A percentile compares a stretch with the other conserved stretches of the same genome.
Evolutionary conservation across 2,329 filamentous ascomycete genomes (phyloP).

Genomic region (Penicillium brevicompactum): DNA sequence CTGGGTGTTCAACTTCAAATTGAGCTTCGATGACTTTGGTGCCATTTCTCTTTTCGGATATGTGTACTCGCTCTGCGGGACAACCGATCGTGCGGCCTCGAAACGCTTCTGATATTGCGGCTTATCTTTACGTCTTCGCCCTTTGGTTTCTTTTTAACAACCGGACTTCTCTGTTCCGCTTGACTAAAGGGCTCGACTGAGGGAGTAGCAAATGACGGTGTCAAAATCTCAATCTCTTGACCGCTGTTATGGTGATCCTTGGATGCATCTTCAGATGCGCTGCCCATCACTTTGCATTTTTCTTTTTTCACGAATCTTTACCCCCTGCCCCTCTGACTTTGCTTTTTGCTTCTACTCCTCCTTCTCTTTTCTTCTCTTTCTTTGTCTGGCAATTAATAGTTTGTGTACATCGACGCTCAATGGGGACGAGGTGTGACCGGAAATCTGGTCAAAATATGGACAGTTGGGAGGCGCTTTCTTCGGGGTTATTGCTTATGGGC

Average conservation of each 20-base stretch:
- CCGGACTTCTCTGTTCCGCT: slow-evolving; percentile 15
- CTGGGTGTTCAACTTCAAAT: slow-evolving; percentile 6
- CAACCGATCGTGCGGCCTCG: slow-evolving; percentile 28
- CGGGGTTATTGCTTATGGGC: slow-evolving; percentile 14
- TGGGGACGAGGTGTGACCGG: slow-evolving; percentile 32
- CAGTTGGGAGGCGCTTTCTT: slow-evolving; percentile 20
- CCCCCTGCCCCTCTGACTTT: slow-evolving; percentile 6
- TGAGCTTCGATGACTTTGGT: slow-evolving; percentile 17
- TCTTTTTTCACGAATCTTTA: slow-evolving; percentile 10
- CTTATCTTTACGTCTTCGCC: slow-evolving; percentile 35
- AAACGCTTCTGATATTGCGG: slow-evolving; percentile 37
- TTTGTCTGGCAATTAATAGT: slow-evolving; percentile 16
- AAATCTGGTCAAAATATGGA: slow-evolving; percentile 18
- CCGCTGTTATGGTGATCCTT: slow-evolving; percentile 22
- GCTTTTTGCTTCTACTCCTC: slow-evolving; percentile 9
- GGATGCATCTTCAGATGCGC: slow-evolving; percentile 18
- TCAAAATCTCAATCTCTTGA: slow-evolving; percentile 25
- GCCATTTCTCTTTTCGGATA: slow-evolving; percentile 15
- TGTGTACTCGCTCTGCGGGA: slow-evolving; percentile 20
- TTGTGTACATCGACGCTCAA: slow-evolving; percentile 31
- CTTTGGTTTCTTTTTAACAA: slow-evolving; percentile 25
- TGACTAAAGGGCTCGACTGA: slow-evolving; percentile 27
- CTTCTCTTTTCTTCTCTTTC: slow-evolving; percentile 12
- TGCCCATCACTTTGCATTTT: slow-evolving; percentile 15
- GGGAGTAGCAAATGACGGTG: slow-evolving; percentile 36